Evolutionary conservation across 2,329 filamentous ascomycete species (phyloP), one percentile per base, ranked within the genome.

Genomic region (Aplosporella prunicola): DNA sequence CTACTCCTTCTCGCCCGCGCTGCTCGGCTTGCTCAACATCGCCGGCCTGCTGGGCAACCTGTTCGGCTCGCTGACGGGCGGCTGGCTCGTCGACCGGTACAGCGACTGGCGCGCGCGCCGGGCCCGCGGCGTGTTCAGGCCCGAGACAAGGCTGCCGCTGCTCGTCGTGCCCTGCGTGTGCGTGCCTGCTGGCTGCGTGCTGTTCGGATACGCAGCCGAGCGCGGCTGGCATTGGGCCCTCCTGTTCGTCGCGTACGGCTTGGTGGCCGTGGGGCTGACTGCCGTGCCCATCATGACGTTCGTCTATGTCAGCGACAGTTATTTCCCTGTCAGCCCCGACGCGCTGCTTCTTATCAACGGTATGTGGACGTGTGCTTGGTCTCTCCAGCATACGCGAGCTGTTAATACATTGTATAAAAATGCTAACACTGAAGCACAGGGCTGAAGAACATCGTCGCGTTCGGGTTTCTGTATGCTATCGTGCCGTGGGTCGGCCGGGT

Each of bases 361-460:
- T 23, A 29, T 34, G 39, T 9, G n/a, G 16, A 20, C 16, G 31
- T 14, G 35, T 40, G 16, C n/a, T 18, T n/a, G 11, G 9, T 27
- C 25, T 23, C 25, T 32, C 16, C 27, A 28, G 18, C 36, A 9
- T 16, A 16, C 11, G 7, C 11, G 5, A 28, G 24, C 9, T 8
- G n/a, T n/a, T n/a, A n/a, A n/a, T n/a, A n/a, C n/a, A n/a, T n/a
- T n/a, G n/a, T n/a, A n/a, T n/a, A n/a, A n/a, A n/a, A 8, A 10
- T 29, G 13, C 27, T 16, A 5, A 29, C 13, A 10, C 4, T 10
- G 11, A 5, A 3, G 26, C 15, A n/a, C 18, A 42, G 57, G 58
- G 2, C 45, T 58, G n/a, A 64, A 63, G 49, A 68, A 69, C 41
- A 57, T 69, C 18, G 62, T 68, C 5, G 63, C 64, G 4, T 70